A percentile compares a stretch with the other conserved stretches of the same genome.
These are phyloP conservation scores for Lablab purpureus DNA, from an alignment of 306 rosid genomes.

Conservation along the genomic window DNA sequence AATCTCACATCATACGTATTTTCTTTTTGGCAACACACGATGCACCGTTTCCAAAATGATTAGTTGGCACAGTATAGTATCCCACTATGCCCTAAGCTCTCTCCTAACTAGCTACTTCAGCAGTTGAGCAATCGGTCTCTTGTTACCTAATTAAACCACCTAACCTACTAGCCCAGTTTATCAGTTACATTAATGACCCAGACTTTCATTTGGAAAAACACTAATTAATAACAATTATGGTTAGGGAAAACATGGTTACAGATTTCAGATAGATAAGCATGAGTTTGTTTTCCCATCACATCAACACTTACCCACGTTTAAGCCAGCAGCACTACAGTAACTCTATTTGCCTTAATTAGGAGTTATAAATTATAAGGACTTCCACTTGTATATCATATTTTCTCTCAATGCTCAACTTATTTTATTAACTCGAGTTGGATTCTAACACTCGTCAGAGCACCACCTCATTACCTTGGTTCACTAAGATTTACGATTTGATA, in stretches of 20 bases:
- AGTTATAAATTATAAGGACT: too few species aligned
- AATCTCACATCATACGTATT: background rate
- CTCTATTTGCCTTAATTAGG: too few species aligned
- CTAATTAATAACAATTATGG: background rate
- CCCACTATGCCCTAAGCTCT: background rate
- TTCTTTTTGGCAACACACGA: conserved; percentile 13
- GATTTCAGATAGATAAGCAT: background rate
- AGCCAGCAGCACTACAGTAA: too few species aligned
- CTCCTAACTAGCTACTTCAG: background rate
- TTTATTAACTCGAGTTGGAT: too few species aligned
- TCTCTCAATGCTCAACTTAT: too few species aligned
- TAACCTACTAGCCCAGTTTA: background rate
- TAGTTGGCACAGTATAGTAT: conserved; percentile 5
- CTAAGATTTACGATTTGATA: too few species aligned
- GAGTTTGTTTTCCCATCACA: too few species aligned
- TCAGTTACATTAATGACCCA: background rate
- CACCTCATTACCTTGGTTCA: too few species aligned
- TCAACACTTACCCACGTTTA: too few species aligned
- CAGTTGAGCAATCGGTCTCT: background rate
- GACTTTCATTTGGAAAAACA: background rate
- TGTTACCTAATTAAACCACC: background rate
- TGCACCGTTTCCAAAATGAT: background rate
- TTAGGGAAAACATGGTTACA: background rate
- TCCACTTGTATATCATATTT: too few species aligned
- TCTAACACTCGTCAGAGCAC: too few species aligned